Percentiles rank a stretch among this genome's conserved stretches.
Conservation (phyloP, 805 yeast species). For the Wickerhamomyces pijperi region DNA sequence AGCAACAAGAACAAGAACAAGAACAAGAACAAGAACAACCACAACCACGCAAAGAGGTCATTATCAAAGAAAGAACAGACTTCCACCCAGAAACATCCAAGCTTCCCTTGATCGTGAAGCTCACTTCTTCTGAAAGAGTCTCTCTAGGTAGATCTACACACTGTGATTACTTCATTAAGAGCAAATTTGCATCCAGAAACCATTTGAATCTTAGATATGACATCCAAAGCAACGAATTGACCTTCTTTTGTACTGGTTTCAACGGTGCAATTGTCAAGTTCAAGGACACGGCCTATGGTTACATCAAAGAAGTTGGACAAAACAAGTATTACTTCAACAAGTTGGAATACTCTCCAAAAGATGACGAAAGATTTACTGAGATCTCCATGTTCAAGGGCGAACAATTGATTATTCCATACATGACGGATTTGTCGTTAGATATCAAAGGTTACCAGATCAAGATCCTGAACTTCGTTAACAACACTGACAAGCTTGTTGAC, state of each 20-base stretch:
- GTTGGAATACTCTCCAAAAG: slow-evolving; percentile 4
- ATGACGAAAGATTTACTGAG: slow-evolving; percentile 18
- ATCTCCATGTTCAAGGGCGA: slow-evolving; percentile 53
- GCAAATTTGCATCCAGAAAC: slow-evolving; percentile 51
- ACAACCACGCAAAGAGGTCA: background rate
- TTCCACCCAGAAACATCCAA: background rate
- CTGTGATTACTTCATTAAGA: slow-evolving; percentile 33
- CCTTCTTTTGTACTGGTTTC: slow-evolving; percentile 64
- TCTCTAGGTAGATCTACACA: slow-evolving; percentile 50
- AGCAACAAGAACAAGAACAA: too few relatives aligned
- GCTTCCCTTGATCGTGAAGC: background rate
- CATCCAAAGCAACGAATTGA: slow-evolving; percentile 28
- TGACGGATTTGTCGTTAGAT: slow-evolving; percentile 53
- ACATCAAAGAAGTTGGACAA: slow-evolving; percentile 11
- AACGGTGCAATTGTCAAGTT: slow-evolving; percentile 67
- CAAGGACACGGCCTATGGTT: slow-evolving; percentile 35
- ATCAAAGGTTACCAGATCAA: slow-evolving; percentile 54
- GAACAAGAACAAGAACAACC: too few relatives aligned
- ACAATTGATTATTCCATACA: slow-evolving; percentile 50
- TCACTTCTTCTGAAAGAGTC: slow-evolving; percentile 9
- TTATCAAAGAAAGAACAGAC: background rate
- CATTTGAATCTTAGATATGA: slow-evolving; percentile 46
- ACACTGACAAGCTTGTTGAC: slow-evolving; percentile 32
- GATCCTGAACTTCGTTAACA: slow-evolving; percentile 14
- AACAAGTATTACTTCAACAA: slow-evolving; percentile 16